These are phyloP conservation scores for Apophysomyces ossiformis DNA, from an alignment of 371 early-diverging fungal genomes.

Conservation along the genomic window DNA sequence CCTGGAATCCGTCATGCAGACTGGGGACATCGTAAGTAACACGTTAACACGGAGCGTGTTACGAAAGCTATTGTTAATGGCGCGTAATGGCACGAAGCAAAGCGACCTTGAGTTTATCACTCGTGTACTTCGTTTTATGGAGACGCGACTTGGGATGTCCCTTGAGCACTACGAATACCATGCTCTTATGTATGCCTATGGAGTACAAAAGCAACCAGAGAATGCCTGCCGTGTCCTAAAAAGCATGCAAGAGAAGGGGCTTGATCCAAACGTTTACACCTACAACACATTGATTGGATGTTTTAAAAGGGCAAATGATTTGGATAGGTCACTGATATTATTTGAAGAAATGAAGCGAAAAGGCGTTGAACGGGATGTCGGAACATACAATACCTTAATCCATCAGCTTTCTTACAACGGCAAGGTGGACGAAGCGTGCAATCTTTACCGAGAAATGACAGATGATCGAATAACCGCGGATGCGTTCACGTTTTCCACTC, in stretches of 20 bases:
- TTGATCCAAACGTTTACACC: slow-evolving; percentile 36
- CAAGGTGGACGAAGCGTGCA: slow-evolving; percentile 23
- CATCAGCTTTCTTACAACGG: slow-evolving; percentile 22
- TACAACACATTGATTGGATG: slow-evolving; percentile 59
- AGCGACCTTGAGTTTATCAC: slow-evolving; percentile 32
- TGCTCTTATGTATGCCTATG: slow-evolving; percentile 42
- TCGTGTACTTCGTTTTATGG: slow-evolving; percentile 30
- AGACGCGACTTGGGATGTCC: slow-evolving; percentile 12
- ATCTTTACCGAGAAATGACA: slow-evolving; percentile 40
- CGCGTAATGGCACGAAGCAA: slow-evolving; percentile 22
- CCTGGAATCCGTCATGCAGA: not conserved
- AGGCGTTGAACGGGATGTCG: slow-evolving; percentile 39
- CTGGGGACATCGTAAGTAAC: slow-evolving; percentile 10
- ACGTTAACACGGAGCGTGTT: slow-evolving; percentile 20
- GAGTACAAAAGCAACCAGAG: slow-evolving; percentile 34
- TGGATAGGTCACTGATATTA: slow-evolving; percentile 31
- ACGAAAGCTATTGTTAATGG: slow-evolving; percentile 26
- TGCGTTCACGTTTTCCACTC: slow-evolving; percentile 49
- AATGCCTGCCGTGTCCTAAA: slow-evolving; percentile 28
- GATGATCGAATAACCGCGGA: slow-evolving; percentile 37
- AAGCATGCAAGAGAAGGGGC: slow-evolving; percentile 34
- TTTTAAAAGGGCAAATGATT: slow-evolving; percentile 47
- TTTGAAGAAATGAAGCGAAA: slow-evolving; percentile 43
- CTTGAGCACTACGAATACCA: slow-evolving; percentile 45
- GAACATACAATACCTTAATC: slow-evolving; percentile 54